phyloP scores from a whole-genome alignment of 78 protist genomes.

The Polysphondylium violaceum region DNA sequence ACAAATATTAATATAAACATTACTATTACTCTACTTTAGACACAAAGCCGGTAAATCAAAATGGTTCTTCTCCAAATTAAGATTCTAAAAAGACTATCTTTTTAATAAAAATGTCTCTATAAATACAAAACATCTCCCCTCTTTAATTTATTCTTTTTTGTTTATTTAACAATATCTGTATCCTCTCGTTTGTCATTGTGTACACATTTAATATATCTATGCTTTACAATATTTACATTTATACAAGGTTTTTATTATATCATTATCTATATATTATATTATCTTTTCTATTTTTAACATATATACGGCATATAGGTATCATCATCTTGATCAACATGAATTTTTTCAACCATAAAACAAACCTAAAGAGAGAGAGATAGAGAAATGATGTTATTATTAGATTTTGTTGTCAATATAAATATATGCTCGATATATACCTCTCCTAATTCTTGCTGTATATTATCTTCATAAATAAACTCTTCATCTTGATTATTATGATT shows the following conservation, averaged over 20 bases:
- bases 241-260: not conserved
- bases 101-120: constrained; percentile 8
- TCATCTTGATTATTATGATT: no score
- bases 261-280: not conserved
- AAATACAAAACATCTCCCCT: constrained; percentile 10
- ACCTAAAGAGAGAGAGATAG: constrained; percentile 19
- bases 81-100: constrained; percentile 83
- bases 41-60: constrained; percentile 97
- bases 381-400: no score
- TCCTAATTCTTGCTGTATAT: no score
- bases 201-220: not conserved
- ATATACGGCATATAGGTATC: constrained; percentile 12
- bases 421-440: no score
- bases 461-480: no score
- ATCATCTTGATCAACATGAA: constrained; percentile 12
- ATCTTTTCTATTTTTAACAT: not conserved
- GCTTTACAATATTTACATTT: not conserved
- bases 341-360: constrained; percentile 13
- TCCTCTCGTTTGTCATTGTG: no score
- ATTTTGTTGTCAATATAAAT: no score
- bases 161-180: not conserved
- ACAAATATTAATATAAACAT: not conserved
- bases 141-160: not conserved
- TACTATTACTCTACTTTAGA: constrained; percentile 4
- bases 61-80: constrained; percentile 99